Conservation (phyloP, 2,329 filamentous ascomycete species). For the Phialocephala subalpina region DNA sequence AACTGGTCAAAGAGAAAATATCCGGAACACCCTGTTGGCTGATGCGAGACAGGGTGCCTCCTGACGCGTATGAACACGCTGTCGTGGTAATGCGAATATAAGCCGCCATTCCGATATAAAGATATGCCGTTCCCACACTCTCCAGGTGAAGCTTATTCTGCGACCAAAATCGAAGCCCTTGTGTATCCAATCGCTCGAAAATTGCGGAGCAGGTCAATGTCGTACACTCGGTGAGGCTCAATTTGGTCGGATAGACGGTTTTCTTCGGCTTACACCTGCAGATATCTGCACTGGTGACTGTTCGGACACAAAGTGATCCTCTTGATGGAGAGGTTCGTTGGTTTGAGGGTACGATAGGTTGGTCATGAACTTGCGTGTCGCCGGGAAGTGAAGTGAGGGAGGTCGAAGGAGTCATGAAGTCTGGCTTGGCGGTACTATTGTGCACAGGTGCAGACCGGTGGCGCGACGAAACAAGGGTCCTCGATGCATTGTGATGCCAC, state of each 20-base stretch:
- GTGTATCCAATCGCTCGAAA: neutral
- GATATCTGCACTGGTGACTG: neutral
- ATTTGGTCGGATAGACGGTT: neutral
- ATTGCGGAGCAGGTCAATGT: neutral
- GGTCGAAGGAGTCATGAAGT: neutral
- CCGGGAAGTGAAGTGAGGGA: neutral
- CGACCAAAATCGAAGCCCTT: neutral
- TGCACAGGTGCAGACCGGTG: neutral
- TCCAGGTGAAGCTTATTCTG: neutral
- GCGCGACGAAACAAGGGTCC: neutral
- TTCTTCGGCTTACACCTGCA: neutral
- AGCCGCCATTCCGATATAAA: slow-evolving; percentile 5
- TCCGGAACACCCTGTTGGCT: slow-evolving; percentile 1
- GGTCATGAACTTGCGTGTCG: neutral
- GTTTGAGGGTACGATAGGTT: neutral
- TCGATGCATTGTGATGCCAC: neutral
- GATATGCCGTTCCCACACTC: neutral
- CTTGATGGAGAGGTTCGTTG: neutral
- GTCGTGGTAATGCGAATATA: neutral
- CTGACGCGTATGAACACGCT: slow-evolving; percentile 1
- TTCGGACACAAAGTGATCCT: neutral
- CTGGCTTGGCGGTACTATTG: neutral
- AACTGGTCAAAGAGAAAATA: neutral
- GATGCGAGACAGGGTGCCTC: neutral
- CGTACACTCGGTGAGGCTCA: neutral